Conservation (phyloP, 2,329 filamentous ascomycete genomes). For the Aspergillus amoenus region DNA sequence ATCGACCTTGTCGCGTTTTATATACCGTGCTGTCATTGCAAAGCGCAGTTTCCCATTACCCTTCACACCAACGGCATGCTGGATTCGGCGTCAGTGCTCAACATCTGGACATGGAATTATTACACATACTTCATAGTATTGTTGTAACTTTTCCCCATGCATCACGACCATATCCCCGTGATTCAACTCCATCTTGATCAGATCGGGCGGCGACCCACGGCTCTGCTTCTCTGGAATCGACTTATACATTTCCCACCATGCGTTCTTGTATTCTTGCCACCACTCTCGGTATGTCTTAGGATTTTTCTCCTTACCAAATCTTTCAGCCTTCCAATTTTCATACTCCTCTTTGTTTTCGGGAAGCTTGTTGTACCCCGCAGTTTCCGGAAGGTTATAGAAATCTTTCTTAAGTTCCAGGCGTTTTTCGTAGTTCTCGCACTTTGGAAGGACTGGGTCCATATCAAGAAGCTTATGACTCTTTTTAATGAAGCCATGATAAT, state of each 20-base stretch:
- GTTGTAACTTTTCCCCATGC: slow-evolving; percentile 56
- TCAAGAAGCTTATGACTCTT: slow-evolving; percentile 13
- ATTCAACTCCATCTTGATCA: slow-evolving; percentile 48
- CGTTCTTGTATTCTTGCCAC: slow-evolving; percentile 20
- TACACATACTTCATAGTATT: slow-evolving; percentile 50
- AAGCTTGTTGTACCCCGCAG: slow-evolving; percentile 19
- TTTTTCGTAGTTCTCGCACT: slow-evolving; percentile 27
- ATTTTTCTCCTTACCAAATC: no score
- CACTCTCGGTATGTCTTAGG: no score
- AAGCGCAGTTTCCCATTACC: slow-evolving; percentile 30
- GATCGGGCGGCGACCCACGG: neutral
- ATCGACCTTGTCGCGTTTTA: slow-evolving; percentile 27
- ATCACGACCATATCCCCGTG: slow-evolving; percentile 61
- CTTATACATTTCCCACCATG: slow-evolving; percentile 22
- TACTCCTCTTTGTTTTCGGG: no score
- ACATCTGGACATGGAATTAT: neutral
- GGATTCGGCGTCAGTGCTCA: neutral
- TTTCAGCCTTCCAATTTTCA: no score
- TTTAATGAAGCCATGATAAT: slow-evolving; percentile 36
- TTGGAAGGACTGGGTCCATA: slow-evolving; percentile 32
- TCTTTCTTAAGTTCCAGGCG: slow-evolving; percentile 26
- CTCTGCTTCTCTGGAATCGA: slow-evolving; percentile 17
- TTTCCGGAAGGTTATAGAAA: slow-evolving; percentile 21
- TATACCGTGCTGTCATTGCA: slow-evolving; percentile 37
- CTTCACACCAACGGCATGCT: slow-evolving; percentile 34